Evolutionary conservation across 768 basidiomycete species (phyloP), one percentile per base, ranked within the genome.

Genomic region (Xanthoconium purpureum): DNA sequence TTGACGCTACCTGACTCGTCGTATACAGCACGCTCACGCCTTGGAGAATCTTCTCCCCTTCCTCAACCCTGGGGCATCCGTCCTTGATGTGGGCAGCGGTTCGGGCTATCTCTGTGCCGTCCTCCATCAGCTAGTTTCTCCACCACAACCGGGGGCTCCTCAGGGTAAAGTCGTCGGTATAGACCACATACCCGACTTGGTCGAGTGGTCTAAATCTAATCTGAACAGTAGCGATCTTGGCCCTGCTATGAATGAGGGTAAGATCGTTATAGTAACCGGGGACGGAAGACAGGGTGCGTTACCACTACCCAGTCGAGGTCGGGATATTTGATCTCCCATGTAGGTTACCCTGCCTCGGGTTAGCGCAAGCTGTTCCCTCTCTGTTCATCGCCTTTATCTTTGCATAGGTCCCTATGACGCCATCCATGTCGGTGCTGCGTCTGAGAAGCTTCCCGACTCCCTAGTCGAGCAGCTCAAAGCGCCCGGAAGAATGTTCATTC

Each of bases 341-440:
- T 50, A 79, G 78, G 78, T 6, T 73, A 77, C 54, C 60, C 67
- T 30, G 56, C 62, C 7, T 69, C 56, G 20, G 76, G 78, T 74
- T 32, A 53, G 74, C 57, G 14, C 13, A 33, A 9, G 13, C 13
- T 24, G 30, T 18, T 29, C 18, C 5, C 4, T 9, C 37, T 36
- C 10, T 15, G 20, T 33, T 29, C 7, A 1, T 44, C 7, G 17
- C 28, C 47, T 24, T 32, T 24, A 51, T 28, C 33, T 10, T n/a
- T 15, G n/a, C 52, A 30, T 57, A 83, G 86, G 78, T 4, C 89
- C 88, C 0, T 93, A 85, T 66, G 82, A 92, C 58, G 87, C 84
- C 0, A 97, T 98, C 48, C 95, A 98, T 62, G 95, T 98, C 37
- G 96, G 96, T 5, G 96, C 96, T 0, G 95, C 96, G 0, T 86